These are phyloP conservation scores for Colletotrichum eremochloae DNA, from an alignment of 2,329 filamentous ascomycete genomes.

Conservation along the genomic window DNA sequence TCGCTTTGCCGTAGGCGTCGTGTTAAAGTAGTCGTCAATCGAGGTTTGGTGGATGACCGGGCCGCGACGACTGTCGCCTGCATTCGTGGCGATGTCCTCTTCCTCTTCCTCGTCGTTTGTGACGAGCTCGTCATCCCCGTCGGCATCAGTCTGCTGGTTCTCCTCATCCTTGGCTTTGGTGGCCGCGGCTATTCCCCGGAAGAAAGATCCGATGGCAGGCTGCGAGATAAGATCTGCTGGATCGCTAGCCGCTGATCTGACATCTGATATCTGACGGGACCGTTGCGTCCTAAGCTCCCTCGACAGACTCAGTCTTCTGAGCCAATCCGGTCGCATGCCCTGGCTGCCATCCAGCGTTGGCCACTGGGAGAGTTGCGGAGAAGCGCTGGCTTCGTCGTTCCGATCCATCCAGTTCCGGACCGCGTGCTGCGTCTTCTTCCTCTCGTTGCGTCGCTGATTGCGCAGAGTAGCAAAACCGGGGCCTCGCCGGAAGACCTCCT, in stretches of 20 bases:
- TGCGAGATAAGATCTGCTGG: constrained; percentile 71
- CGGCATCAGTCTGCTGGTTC: constrained; percentile 81
- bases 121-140: constrained; percentile 90
- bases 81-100: constrained; percentile 62
- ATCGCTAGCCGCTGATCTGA: constrained; percentile 73
- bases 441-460: constrained; percentile 72
- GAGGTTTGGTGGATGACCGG: constrained; percentile 38
- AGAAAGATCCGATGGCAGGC: constrained; percentile 38
- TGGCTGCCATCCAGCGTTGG: constrained; percentile 61
- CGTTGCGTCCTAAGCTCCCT: constrained; percentile 61
- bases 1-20: constrained; percentile 60
- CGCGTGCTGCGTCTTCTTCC: constrained; percentile 81
- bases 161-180: constrained; percentile 50
- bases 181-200: constrained; percentile 38
- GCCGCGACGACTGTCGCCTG: constrained; percentile 50
- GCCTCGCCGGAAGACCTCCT: constrained; percentile 87
- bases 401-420: constrained; percentile 93
- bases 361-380: constrained; percentile 62
- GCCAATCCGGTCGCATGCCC: constrained; percentile 58
- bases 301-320: constrained; percentile 66
- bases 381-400: constrained; percentile 65
- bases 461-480: constrained; percentile 74
- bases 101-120: constrained; percentile 82
- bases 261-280: constrained; percentile 66
- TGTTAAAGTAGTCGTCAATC: constrained; percentile 67